Evolutionary conservation across 495 filamentous ascomycete species (phyloP), one percentile per base, ranked within the genome.

Genomic region (Glonium stellatum): DNA sequence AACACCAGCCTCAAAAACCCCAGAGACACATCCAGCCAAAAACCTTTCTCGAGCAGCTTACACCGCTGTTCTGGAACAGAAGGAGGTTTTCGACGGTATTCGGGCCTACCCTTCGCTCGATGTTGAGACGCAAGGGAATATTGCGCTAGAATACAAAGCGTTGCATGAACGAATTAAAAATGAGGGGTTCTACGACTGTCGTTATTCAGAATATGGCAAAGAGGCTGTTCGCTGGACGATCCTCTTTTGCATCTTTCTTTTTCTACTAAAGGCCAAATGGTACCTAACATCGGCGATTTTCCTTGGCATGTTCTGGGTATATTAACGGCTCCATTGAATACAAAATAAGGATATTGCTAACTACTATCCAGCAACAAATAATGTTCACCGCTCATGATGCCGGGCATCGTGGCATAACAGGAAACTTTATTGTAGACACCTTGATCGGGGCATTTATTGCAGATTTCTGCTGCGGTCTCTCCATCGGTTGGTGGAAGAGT

Each of bases 381-480:
- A 78, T 80, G 76, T 80, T 80, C 71, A 75, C 72, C 3, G 78
- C 77, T 10, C 78, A 80, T 62, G 78, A 80, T 57, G 78, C 78
- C 10, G 78, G 76, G 15, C 78, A 80, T 60, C 72, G 67, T 23
- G 78, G 72, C 58, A 80, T 80, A 52, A 77, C 78, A 9, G 71
- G 75, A 49, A 74, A 75, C 65, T 78, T 79, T 54, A 67, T 70
- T 27, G 55, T 69, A 47, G 78, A 79, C 66, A 76, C 74, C 3
- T 54, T 79, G 25, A 77, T 79, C 44, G 77, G 76, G 39, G 72
- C 77, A 53, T 77, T 78, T 57, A 70, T 79, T 37, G 77, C 72
- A 57, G 74, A 79, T 55, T 76, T 79, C 56, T 76, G 74, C 61
- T 78, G 77, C 61, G 77, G 77, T 12, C 69, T 79, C 15, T 75